Conservation (phyloP, 768 basidiomycete species). For the Tephrocybe sp. region DNA sequence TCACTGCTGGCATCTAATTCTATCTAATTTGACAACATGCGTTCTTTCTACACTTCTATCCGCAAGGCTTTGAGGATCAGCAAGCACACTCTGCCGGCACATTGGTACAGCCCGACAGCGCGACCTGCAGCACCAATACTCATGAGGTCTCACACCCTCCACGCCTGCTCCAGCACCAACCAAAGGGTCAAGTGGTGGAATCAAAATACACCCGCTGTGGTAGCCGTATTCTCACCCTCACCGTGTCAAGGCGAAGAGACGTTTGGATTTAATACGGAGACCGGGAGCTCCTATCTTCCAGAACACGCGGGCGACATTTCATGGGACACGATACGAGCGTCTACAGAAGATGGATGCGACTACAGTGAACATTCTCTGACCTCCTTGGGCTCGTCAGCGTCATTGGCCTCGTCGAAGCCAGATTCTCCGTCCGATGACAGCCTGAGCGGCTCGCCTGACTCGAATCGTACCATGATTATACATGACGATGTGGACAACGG, state of each 20-base stretch:
- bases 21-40: too few species aligned
- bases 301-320: conserved; percentile 9
- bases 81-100: too few species aligned
- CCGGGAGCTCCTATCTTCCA: conserved; percentile 6
- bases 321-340: conserved; percentile 4
- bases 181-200: conserved; percentile 9
- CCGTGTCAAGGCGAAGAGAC: not conserved
- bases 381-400: not conserved
- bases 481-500: not conserved
- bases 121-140: conserved; percentile 8
- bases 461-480: not conserved
- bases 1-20: too few species aligned
- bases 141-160: not conserved
- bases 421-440: not conserved
- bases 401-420: not conserved
- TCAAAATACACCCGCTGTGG: not conserved
- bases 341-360: conserved; percentile 1
- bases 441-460: not conserved
- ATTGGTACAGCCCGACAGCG: conserved; percentile 2
- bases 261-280: conserved; percentile 4
- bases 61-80: too few species aligned
- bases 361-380: not conserved
- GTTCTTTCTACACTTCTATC: too few species aligned
- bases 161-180: not conserved
- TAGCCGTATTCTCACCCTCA: not conserved